These are phyloP conservation scores for Chiua virens DNA, from an alignment of 768 basidiomycete species.

Conservation along the genomic window DNA sequence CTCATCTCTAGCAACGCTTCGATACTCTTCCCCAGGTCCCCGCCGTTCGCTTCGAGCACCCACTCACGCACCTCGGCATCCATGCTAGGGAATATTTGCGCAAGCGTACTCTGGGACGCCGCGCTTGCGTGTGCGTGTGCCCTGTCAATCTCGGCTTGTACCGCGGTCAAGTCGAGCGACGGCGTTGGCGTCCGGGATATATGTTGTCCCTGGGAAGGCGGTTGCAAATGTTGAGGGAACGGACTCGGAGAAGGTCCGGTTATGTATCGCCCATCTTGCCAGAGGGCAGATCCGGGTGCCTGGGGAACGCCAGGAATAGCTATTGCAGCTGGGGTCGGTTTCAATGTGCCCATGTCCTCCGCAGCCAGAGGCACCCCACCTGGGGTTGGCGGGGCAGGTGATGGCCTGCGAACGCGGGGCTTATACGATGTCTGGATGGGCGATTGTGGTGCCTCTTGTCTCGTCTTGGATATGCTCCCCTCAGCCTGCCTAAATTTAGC, in stretches of 20 bases:
- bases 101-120: constrained; percentile 72
- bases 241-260: constrained; percentile 14
- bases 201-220: constrained; percentile 49
- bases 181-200: constrained; percentile 73
- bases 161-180: constrained; percentile 62
- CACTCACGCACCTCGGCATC: constrained; percentile 84
- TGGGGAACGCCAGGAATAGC: constrained; percentile 47
- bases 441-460: constrained; percentile 27
- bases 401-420: constrained; percentile 61
- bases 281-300: constrained; percentile 49
- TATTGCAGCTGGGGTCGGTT: constrained; percentile 2
- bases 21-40: constrained; percentile 88
- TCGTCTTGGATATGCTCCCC: constrained; percentile 41
- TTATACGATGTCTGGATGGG: constrained; percentile 71
- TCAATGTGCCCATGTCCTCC: constrained; percentile 42
- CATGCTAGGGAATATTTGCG: constrained; percentile 84
- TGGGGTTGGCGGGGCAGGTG: constrained; percentile 36
- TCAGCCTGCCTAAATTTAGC: constrained; percentile 22
- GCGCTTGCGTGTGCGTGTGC: constrained; percentile 73
- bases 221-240: constrained; percentile 30
- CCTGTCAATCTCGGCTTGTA: constrained; percentile 76
- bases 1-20: constrained; percentile 80
- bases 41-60: constrained; percentile 87
- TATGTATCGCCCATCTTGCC: constrained; percentile 35
- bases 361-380: constrained; percentile 22